A percentile compares a stretch with the other conserved stretches of the same genome.
phyloP scores from a whole-genome alignment of 176 grass and related monocot species.

The Lolium multiflorum region DNA sequence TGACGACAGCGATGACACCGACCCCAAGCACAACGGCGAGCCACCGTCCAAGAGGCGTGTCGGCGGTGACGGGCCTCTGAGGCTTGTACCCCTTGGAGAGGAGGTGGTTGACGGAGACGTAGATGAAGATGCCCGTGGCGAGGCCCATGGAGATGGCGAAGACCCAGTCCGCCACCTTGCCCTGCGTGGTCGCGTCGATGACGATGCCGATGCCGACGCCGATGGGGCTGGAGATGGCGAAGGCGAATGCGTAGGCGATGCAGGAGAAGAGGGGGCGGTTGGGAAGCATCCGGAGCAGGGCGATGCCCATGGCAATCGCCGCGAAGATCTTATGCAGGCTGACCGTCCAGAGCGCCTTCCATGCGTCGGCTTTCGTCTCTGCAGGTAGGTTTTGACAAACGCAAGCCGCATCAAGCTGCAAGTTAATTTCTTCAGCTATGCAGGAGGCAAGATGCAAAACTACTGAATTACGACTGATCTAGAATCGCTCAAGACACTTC shows the following conservation, averaged over 20 bases:
- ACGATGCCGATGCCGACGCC: conserved; percentile 80
- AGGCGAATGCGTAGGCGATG: conserved; percentile 81
- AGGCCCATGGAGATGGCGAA: conserved; percentile 91
- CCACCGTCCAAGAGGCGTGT: conserved; percentile 61
- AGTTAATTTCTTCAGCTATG: too few species aligned
- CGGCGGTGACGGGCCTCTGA: conserved; percentile 38
- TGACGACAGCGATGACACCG: conserved; percentile 84
- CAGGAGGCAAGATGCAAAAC: too few species aligned
- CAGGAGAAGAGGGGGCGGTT: conserved; percentile 78
- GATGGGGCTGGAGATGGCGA: conserved; percentile 86
- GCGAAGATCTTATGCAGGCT: conserved; percentile 96
- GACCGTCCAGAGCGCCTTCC: conserved; percentile 95
- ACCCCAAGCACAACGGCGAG: conserved; percentile 77
- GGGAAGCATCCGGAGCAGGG: conserved; percentile 83
- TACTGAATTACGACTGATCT: too few species aligned
- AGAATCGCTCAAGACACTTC: too few species aligned
- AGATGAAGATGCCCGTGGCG: conserved; percentile 86
- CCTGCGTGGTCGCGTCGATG: conserved; percentile 89
- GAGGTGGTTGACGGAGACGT: conserved; percentile 91
- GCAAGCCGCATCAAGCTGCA: background rate
- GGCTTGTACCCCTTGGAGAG: conserved; percentile 80
- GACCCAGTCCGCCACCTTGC: conserved; percentile 83
- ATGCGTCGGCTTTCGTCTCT: conserved; percentile 88
- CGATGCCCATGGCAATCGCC: conserved; percentile 95
- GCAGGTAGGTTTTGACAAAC: background rate